These are phyloP conservation scores for Balakata baccata DNA, from an alignment of 345 rosid genomes.

Conservation along the genomic window DNA sequence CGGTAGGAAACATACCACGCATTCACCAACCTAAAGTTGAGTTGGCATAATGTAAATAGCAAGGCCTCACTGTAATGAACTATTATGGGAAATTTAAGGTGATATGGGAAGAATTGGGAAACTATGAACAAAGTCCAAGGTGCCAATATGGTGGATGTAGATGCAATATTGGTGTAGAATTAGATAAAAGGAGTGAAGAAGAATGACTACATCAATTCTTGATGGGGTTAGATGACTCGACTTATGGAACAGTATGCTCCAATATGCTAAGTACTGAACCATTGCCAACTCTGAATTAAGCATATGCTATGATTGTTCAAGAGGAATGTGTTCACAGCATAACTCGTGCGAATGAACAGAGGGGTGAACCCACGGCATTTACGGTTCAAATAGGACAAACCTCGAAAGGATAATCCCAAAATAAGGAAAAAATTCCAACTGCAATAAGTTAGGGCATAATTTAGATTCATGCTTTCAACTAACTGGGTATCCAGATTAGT, in stretches of 20 bases:
- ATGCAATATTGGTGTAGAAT: neutral
- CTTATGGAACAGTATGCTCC: neutral
- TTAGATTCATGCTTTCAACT: neutral
- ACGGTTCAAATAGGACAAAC: neutral
- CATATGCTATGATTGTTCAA: neutral
- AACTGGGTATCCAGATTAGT: neutral
- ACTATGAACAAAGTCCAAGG: neutral
- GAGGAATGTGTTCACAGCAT: neutral
- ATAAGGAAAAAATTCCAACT: neutral
- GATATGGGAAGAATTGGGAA: neutral
- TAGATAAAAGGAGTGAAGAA: neutral
- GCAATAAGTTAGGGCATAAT: neutral
- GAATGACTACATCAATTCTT: slow-evolving; percentile 4
- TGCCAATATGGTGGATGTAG: neutral
- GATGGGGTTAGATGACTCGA: slow-evolving; percentile 2
- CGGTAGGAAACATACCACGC: neutral
- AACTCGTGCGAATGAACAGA: neutral
- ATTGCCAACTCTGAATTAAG: neutral
- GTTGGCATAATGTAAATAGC: neutral
- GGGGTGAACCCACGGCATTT: neutral
- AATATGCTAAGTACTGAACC: slow-evolving; percentile 3
- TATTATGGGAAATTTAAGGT: neutral
- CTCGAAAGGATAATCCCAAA: no score
- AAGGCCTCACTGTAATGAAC: neutral
- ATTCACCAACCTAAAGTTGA: neutral